phyloP scores from a whole-genome alignment of 331 rosid species.

The Quercus phellos region DNA sequence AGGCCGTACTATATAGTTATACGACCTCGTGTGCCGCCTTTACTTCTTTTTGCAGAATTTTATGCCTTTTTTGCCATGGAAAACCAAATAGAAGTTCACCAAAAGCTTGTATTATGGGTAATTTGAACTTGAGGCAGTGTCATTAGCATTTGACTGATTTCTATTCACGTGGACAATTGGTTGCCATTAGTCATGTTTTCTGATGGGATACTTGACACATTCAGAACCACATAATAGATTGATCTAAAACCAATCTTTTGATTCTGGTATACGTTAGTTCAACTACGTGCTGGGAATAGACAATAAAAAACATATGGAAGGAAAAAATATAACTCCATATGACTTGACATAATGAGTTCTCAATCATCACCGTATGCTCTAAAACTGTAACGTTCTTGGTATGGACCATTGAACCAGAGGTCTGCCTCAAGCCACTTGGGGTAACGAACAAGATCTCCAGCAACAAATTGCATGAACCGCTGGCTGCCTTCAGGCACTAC shows the following conservation, averaged over 20 bases:
- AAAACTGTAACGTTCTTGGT: slow-evolving; percentile 82
- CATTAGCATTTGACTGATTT: not conserved
- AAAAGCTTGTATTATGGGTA: not conserved
- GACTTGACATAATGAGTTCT: not conserved
- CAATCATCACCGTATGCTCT: slow-evolving; percentile 79
- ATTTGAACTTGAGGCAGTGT: not conserved
- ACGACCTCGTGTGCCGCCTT: not conserved
- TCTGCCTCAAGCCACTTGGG: slow-evolving; percentile 98
- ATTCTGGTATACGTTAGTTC: not conserved
- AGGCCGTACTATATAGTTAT: too few relatives aligned
- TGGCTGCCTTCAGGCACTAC: slow-evolving; percentile 89
- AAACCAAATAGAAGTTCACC: not conserved
- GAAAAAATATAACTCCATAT: not conserved
- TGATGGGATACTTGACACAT: not conserved
- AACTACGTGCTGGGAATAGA: not conserved
- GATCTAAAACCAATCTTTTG: not conserved
- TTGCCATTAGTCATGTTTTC: not conserved
- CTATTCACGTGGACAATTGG: not conserved
- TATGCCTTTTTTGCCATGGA: not conserved
- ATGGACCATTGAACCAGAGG: slow-evolving; percentile 81
- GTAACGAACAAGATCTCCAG: slow-evolving; percentile 83
- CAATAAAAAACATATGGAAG: not conserved
- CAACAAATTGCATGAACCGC: slow-evolving; percentile 71
- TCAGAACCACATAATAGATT: not conserved
- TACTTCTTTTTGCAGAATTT: too few relatives aligned